These are phyloP conservation scores for Yamadazyma taylorii DNA, from an alignment of 1,139 yeast genomes.

Conservation along the genomic window DNA sequence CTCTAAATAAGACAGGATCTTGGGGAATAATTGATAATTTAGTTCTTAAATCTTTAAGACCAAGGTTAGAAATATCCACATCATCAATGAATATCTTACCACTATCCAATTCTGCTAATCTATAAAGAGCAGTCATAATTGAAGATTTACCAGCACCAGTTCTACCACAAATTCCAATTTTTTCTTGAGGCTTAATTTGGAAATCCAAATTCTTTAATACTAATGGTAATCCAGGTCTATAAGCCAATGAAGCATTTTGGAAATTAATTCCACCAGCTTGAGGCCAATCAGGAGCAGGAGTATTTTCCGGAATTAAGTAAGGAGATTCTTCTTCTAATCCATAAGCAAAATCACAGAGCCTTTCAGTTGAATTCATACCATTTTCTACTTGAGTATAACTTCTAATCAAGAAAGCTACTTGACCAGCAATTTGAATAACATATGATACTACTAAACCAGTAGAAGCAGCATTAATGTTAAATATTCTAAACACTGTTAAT, in stretches of 20 bases:
- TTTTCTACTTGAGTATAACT: constrained; percentile 48
- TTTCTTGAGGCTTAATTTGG: constrained; percentile 71
- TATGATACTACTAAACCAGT: constrained; percentile 46
- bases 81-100: constrained; percentile 85
- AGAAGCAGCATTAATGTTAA: constrained; percentile 42
- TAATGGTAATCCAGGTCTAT: constrained; percentile 83
- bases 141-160: constrained; percentile 99
- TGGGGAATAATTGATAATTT: constrained; percentile 72
- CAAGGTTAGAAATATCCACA: constrained; percentile 67
- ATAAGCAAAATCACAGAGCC: constrained; percentile 44
- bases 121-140: constrained; percentile 87
- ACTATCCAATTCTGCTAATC: constrained; percentile 83
- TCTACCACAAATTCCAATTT: constrained; percentile 94
- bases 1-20: constrained; percentile 72
- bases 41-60: constrained; percentile 58
- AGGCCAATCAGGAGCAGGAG: constrained; percentile 86
- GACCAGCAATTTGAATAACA: constrained; percentile 46
- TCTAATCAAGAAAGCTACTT: constrained; percentile 42
- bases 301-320: constrained; percentile 55
- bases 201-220: constrained; percentile 85
- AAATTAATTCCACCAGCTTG: constrained; percentile 75
- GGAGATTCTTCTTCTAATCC: constrained; percentile 75
- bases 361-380: constrained; percentile 49
- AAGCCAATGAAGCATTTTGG: constrained; percentile 70
- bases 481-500: constrained; percentile 42